Conservation (phyloP, 495 filamentous ascomycete species). For the Aspergillus bridgeri region DNA sequence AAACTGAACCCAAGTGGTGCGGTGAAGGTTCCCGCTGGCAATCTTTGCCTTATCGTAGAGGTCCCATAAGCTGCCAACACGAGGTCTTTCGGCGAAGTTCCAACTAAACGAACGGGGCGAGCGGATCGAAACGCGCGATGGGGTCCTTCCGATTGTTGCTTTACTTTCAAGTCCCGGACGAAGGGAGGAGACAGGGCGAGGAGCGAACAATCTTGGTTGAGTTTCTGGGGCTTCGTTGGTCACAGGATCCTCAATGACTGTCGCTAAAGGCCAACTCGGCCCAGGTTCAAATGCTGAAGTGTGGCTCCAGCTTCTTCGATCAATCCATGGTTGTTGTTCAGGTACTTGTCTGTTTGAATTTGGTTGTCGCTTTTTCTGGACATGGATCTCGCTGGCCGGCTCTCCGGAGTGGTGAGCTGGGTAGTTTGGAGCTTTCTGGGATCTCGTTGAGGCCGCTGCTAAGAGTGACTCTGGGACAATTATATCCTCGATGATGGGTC, state of each 20-base stretch:
- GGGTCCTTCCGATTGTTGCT: background rate
- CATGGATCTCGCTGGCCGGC: background rate
- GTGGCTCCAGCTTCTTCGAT: background rate
- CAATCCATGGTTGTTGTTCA: background rate
- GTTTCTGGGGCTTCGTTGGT: background rate
- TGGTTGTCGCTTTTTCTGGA: background rate
- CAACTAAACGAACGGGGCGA: background rate
- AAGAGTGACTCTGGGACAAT: conserved; percentile 1
- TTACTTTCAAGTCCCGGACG: background rate
- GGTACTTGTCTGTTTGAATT: background rate
- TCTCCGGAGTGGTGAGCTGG: background rate
- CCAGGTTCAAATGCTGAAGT: background rate
- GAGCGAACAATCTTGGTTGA: background rate
- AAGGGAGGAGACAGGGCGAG: background rate
- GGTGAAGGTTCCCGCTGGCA: conserved; percentile 18
- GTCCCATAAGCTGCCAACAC: background rate
- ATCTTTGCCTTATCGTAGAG: conserved; percentile 9
- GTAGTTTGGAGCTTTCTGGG: background rate
- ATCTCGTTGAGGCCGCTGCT: background rate
- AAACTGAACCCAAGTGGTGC: conserved; percentile 31
- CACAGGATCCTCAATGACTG: background rate
- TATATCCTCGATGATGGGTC: conserved; percentile 1
- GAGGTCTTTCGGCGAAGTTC: background rate
- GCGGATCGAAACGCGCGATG: background rate
- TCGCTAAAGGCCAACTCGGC: background rate